A percentile compares a stretch with the other conserved stretches of the same genome.
These are phyloP conservation scores for Physaria fendleri DNA, from an alignment of 345 rosid genomes.

Conservation along the genomic window DNA sequence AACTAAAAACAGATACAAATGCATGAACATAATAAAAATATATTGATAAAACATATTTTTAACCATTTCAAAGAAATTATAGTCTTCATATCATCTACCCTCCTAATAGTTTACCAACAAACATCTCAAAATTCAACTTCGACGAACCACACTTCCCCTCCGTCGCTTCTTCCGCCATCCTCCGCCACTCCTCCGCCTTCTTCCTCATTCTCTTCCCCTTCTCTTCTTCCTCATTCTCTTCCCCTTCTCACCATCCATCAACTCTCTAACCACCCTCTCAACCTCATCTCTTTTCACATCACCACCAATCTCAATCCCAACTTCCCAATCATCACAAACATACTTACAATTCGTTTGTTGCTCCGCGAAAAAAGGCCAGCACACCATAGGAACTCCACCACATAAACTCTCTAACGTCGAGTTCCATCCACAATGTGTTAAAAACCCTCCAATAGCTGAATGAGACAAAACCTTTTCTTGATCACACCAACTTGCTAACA, in stretches of 20 bases:
- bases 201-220: conserved; percentile 41
- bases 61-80: too few relatives aligned
- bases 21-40: too few relatives aligned
- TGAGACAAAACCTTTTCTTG: conserved; percentile 47
- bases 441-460: conserved; percentile 42
- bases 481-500: conserved; percentile 45
- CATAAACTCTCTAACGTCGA: conserved; percentile 48
- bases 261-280: conserved; percentile 38
- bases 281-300: conserved; percentile 46
- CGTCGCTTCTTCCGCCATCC: conserved; percentile 20
- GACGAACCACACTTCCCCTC: conserved; percentile 33
- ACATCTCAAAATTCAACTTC: conserved; percentile 18
- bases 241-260: conserved; percentile 46
- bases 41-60: too few relatives aligned
- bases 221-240: conserved; percentile 40
- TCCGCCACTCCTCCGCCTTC: conserved; percentile 38
- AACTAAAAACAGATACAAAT: too few relatives aligned
- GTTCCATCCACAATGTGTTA: conserved; percentile 66
- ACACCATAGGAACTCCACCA: conserved; percentile 44
- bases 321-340: conserved; percentile 40
- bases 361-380: conserved; percentile 65
- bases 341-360: conserved; percentile 52
- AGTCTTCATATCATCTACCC: not conserved
- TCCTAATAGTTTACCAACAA: conserved; percentile 29
- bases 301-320: conserved; percentile 47